Conservation (phyloP, 2,329 filamentous ascomycete genomes). For the Aspergillus sp. region DNA sequence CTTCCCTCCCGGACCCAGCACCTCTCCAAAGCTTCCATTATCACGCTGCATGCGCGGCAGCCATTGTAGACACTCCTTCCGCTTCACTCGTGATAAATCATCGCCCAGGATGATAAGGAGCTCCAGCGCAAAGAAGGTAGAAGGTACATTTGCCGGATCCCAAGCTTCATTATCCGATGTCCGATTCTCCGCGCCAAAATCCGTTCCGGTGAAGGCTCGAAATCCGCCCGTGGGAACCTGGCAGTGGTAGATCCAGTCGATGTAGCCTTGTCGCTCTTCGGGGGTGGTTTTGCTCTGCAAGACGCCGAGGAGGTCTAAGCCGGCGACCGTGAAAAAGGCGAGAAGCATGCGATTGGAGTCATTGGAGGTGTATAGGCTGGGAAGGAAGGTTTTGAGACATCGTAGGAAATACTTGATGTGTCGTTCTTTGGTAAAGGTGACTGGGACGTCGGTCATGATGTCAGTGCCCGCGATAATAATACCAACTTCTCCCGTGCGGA, state of each 20-base stretch:
- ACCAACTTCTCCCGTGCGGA: background rate
- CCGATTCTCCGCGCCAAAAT: slow-evolving; percentile 52
- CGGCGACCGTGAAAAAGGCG: slow-evolving; percentile 84
- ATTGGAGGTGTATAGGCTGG: slow-evolving; percentile 78
- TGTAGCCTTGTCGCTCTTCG: slow-evolving; percentile 58
- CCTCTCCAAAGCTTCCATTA: slow-evolving; percentile 91
- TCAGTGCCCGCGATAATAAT: slow-evolving; percentile 1
- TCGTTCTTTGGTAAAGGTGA: slow-evolving; percentile 52
- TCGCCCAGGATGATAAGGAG: slow-evolving; percentile 68
- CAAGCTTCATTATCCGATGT: slow-evolving; percentile 58
- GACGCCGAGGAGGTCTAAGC: slow-evolving; percentile 75
- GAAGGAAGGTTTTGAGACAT: slow-evolving; percentile 79
- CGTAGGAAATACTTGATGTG: slow-evolving; percentile 93
- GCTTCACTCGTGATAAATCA: slow-evolving; percentile 66
- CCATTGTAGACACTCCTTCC: slow-evolving; percentile 71
- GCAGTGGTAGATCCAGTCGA: slow-evolving; percentile 79
- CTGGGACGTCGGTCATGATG: slow-evolving; percentile 28
- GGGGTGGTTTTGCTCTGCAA: slow-evolving; percentile 57
- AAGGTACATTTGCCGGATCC: slow-evolving; percentile 81
- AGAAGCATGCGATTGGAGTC: slow-evolving; percentile 90
- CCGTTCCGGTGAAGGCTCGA: slow-evolving; percentile 75
- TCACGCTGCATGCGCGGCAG: slow-evolving; percentile 71
- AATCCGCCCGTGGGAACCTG: slow-evolving; percentile 89
- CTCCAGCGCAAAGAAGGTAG: slow-evolving; percentile 85
- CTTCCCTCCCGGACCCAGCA: slow-evolving; percentile 60